Conservation (phyloP, 2,329 filamentous ascomycete genomes). For the Colletotrichum shisoi region DNA sequence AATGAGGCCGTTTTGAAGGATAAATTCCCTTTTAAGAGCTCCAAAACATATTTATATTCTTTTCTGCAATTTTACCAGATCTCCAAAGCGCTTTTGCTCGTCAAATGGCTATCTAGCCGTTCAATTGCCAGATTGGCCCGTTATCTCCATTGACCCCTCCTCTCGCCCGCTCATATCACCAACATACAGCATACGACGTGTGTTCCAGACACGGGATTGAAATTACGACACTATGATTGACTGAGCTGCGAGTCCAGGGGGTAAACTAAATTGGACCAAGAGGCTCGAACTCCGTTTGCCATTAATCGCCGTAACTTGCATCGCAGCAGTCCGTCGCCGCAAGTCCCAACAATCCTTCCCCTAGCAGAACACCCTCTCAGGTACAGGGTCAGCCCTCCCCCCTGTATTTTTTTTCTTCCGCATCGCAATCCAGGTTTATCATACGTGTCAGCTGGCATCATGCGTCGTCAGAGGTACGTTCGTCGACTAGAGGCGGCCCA, state of each 20-base stretch:
- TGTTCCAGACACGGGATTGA: constrained; percentile 27
- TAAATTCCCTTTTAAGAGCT: constrained; percentile 34
- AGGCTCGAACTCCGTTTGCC: constrained; percentile 32
- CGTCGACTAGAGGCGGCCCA: constrained; percentile 6
- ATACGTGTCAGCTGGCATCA: constrained; percentile 6
- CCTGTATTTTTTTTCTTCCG: background rate
- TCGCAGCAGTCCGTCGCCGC: constrained; percentile 20
- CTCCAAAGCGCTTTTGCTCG: constrained; percentile 31
- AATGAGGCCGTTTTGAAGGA: constrained; percentile 41
- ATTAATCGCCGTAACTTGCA: constrained; percentile 31
- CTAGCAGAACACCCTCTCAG: constrained; percentile 5
- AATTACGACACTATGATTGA: constrained; percentile 30
- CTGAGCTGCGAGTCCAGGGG: constrained; percentile 28
- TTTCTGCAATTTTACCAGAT: constrained; percentile 39
- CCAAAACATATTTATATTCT: constrained; percentile 33
- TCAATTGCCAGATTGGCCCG: constrained; percentile 15
- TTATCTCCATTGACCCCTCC: constrained; percentile 33
- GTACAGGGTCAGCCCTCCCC: background rate
- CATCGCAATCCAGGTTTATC: background rate
- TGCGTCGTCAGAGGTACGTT: constrained; percentile 29
- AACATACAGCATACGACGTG: constrained; percentile 13
- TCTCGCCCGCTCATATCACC: constrained; percentile 19
- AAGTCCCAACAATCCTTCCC: constrained; percentile 17
- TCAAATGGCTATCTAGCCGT: constrained; percentile 17
- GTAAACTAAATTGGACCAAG: constrained; percentile 13